Evolutionary conservation across 495 filamentous ascomycete species (phyloP).

Genomic region (Monascus purpureus): DNA sequence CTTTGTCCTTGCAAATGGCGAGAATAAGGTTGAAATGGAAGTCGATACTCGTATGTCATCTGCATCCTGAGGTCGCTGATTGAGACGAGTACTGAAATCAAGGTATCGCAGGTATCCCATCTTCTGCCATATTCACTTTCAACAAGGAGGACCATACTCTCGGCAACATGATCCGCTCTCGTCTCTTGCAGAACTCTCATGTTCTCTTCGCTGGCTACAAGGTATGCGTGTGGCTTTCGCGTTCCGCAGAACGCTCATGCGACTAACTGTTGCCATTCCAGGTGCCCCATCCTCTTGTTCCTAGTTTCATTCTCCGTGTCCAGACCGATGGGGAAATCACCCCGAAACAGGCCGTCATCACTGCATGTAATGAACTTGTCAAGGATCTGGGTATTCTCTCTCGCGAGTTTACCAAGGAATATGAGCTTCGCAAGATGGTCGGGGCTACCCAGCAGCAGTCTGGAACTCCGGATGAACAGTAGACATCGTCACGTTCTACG

Average conservation of each 20-base stretch:
- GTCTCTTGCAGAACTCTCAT: slow-evolving; percentile 63
- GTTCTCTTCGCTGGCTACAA: slow-evolving; percentile 84
- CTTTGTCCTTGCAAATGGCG: slow-evolving; percentile 70
- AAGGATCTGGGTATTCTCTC: slow-evolving; percentile 59
- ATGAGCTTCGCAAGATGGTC: slow-evolving; percentile 82
- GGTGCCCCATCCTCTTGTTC: slow-evolving; percentile 73
- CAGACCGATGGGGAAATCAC: slow-evolving; percentile 82
- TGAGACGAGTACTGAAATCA: slow-evolving; percentile 1
- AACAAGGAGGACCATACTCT: slow-evolving; percentile 97
- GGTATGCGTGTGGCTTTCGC: slow-evolving; percentile 36
- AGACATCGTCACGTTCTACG: neutral
- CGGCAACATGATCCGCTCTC: slow-evolving; percentile 71
- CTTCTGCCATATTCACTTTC: slow-evolving; percentile 75
- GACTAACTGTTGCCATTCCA: slow-evolving; percentile 20
- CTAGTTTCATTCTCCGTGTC: slow-evolving; percentile 73
- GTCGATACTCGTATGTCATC: slow-evolving; percentile 59
- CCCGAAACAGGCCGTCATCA: slow-evolving; percentile 74
- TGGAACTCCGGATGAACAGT: slow-evolving; percentile 14
- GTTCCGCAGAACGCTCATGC: neutral
- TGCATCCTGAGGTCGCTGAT: neutral
- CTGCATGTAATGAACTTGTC: slow-evolving; percentile 65
- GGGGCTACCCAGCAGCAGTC: slow-evolving; percentile 38
- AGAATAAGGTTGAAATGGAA: slow-evolving; percentile 83
- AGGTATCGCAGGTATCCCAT: slow-evolving; percentile 53
- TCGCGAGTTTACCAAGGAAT: slow-evolving; percentile 89